Conservation (phyloP, 148 eudicot species). For the Beta vulgaris region DNA sequence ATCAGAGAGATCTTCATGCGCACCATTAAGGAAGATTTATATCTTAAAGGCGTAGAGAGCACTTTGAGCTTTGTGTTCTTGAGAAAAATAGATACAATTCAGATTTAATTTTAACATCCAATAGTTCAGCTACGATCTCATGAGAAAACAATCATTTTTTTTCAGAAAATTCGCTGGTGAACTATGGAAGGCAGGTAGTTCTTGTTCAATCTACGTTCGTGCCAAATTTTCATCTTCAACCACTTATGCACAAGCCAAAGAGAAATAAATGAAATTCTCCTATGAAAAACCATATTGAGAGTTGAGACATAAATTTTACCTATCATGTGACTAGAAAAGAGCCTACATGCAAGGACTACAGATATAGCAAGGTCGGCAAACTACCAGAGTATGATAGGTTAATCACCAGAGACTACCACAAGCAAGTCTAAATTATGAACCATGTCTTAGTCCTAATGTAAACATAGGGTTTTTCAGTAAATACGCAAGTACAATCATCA, state of each 20-base stretch:
- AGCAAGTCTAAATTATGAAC: background rate
- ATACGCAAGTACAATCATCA: background rate
- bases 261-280: background rate
- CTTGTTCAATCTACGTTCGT: background rate
- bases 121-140: background rate
- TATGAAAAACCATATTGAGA: background rate
- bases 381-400: background rate
- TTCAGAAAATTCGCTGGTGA: background rate
- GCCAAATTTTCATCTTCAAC: background rate
- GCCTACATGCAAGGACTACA: background rate
- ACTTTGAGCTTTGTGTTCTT: no score
- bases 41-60: no score
- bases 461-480: background rate
- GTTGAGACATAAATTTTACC: no score
- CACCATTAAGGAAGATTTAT: background rate
- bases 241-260: background rate
- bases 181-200: conserved; percentile 4
- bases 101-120: background rate
- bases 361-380: background rate
- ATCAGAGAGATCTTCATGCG: background rate
- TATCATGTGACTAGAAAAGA: background rate
- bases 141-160: background rate
- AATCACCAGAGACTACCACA: background rate
- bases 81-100: no score
- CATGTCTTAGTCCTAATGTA: background rate